phyloP scores from a whole-genome alignment of 2,329 filamentous ascomycete genomes.

The Aspergillus sp. region DNA sequence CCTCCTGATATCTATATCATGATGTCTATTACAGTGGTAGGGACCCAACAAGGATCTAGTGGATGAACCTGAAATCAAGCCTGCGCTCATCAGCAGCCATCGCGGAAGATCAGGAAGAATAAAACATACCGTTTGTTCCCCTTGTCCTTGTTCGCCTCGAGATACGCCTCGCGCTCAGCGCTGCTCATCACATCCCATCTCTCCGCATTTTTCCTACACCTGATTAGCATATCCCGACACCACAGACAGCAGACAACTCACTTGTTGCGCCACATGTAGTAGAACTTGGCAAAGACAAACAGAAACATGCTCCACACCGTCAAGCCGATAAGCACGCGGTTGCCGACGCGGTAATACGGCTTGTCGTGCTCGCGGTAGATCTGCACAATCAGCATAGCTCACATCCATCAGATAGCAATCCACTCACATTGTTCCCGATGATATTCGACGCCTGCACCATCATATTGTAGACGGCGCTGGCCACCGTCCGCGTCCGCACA shows the following conservation, averaged over 20 bases:
- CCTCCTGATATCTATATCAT: not conserved
- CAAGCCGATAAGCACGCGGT: slow-evolving; percentile 56
- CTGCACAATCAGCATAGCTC: slow-evolving; percentile 27
- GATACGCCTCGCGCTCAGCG: slow-evolving; percentile 36
- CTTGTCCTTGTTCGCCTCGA: slow-evolving; percentile 35
- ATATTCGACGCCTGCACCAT: slow-evolving; percentile 42
- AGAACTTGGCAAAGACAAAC: slow-evolving; percentile 46
- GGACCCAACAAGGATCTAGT: slow-evolving; percentile 34
- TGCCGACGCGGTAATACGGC: slow-evolving; percentile 58
- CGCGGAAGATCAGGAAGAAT: not conserved
- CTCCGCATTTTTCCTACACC: slow-evolving; percentile 27
- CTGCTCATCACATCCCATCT: slow-evolving; percentile 41
- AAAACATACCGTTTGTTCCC: slow-evolving; percentile 43
- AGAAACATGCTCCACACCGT: slow-evolving; percentile 48
- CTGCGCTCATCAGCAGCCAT: slow-evolving; percentile 13
- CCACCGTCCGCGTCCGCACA: slow-evolving; percentile 42
- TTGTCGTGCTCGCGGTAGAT: slow-evolving; percentile 56
- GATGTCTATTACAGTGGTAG: slow-evolving; percentile 20
- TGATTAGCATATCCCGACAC: not conserved
- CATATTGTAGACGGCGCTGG: slow-evolving; percentile 48
- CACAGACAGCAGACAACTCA: slow-evolving; percentile 11
- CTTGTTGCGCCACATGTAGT: slow-evolving; percentile 42
- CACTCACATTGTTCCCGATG: slow-evolving; percentile 37
- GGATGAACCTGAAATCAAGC: slow-evolving; percentile 38
- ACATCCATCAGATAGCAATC: not conserved